Base-by-base conservation (phyloP, 2,329 filamentous ascomycete genomes). In the Diplocarpon rosae region DNA sequence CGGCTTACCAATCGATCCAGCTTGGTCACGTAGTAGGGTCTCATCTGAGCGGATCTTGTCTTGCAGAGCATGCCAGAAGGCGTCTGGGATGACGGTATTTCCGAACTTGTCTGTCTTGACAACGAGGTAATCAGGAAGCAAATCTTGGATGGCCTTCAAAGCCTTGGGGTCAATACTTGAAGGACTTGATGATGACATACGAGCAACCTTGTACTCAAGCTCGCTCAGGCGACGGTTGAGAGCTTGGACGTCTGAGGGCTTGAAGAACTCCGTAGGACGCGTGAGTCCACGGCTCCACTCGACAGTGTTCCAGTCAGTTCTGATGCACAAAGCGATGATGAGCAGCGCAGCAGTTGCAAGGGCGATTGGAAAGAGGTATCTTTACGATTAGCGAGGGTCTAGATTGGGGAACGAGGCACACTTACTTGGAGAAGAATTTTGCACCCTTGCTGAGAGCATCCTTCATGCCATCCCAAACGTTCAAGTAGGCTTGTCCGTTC, bases 31-130 rank as follows among this genome's bases (percentile, higher is more conserved):
- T 16, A 48, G 30, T 5, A 55, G 34, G 8, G 45, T 45, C n/a
- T 39, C 38, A 16, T 59, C 55, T 2, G 49, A 35, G 75, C 73
- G 64, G 38, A 83, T 71, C 45, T 72, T 67, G 42, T 73, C 70
- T 17, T 69, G 66, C 8, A 87, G 59, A 0, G 80, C 81, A 45
- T 75, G 67, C 73, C 77, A 87, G 48, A 87, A 83, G 2, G 77
- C 70, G 17, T 75, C 67, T 0, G 73, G 65, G 13, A 85, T 72
- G 16, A 72, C 63, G 0, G 67, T 62, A 9, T 71, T 68, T 12
- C 78, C 80, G 27, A 73, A 61, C 29, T 65, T 61, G 45, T 71
- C 65, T 7, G 69, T 66, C 12, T 71, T 67, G 51, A 83, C 70
- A 47, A 74, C 71, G 4, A 85, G 65, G 9, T 72, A 54, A 11